Evolutionary conservation across 2,329 filamentous ascomycete genomes (phyloP).

Genomic region (Venturia effusa): DNA sequence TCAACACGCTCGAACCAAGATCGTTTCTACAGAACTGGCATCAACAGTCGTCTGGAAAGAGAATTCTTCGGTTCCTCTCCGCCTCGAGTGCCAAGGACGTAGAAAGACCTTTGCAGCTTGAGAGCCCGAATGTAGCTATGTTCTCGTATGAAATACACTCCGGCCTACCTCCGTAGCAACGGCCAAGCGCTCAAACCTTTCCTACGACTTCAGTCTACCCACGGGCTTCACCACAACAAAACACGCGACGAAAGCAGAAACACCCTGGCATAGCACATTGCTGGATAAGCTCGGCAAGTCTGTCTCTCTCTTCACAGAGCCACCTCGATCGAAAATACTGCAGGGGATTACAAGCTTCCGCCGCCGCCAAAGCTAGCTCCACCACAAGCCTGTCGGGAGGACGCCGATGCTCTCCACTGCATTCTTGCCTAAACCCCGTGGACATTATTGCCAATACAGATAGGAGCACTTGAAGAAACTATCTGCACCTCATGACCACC

Average conservation of each 20-base stretch:
- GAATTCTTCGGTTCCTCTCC: too few relatives aligned
- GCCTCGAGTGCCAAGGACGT: too few relatives aligned
- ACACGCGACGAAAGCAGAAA: not conserved
- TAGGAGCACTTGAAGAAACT: not conserved
- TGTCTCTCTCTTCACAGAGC: not conserved
- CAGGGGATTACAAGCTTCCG: not conserved
- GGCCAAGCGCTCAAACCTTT: too few relatives aligned
- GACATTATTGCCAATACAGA: not conserved
- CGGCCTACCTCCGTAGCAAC: too few relatives aligned
- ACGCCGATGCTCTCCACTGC: not conserved
- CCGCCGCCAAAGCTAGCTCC: not conserved
- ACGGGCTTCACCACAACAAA: not conserved
- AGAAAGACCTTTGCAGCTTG: too few relatives aligned
- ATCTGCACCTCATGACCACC: not conserved
- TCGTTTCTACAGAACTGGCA: too few relatives aligned
- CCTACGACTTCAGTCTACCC: too few relatives aligned
- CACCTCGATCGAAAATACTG: too few relatives aligned
- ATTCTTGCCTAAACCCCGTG: not conserved
- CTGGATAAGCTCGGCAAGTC: not conserved
- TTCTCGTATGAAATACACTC: too few relatives aligned
- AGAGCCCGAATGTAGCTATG: too few relatives aligned
- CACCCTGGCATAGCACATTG: not conserved
- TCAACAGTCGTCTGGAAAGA: too few relatives aligned
- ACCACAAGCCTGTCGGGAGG: not conserved
- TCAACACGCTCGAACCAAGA: too few relatives aligned